These are phyloP conservation scores for Ramicandelaber brevisporus DNA, from an alignment of 192 early-diverging fungal genomes.

Conservation along the genomic window DNA sequence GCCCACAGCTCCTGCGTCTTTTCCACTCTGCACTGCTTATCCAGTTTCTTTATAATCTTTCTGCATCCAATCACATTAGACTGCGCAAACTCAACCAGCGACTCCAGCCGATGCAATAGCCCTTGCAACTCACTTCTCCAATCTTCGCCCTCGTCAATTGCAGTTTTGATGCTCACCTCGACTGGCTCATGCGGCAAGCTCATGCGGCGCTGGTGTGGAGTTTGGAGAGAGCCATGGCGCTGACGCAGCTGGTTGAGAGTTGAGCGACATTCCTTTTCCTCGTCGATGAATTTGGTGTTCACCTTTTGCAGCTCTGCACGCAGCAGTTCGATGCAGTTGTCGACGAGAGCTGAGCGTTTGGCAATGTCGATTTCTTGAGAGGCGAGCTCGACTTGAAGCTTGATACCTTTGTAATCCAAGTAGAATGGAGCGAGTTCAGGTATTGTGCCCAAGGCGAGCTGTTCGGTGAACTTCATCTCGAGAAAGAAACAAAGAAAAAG, in stretches of 20 bases:
- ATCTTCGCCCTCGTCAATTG: constrained; percentile 10
- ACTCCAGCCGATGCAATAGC: background rate
- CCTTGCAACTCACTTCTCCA: constrained; percentile 4
- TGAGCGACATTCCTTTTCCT: no score
- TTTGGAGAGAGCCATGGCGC: no score
- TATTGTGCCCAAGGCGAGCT: constrained; percentile 20
- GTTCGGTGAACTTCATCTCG: constrained; percentile 28
- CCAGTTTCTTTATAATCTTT: constrained; percentile 37
- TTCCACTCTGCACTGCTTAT: constrained; percentile 11
- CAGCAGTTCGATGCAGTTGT: no score
- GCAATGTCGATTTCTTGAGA: no score
- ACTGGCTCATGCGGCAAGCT: no score
- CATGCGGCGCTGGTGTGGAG: no score
- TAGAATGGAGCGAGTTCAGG: constrained; percentile 23
- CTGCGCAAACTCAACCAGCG: constrained; percentile 20
- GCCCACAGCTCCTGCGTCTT: constrained; percentile 23
- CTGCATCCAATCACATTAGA: constrained; percentile 31
- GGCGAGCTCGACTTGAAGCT: no score
- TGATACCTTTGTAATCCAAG: constrained; percentile 22
- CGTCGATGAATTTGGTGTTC: no score
- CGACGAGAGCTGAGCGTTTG: no score
- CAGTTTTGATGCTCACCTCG: no score
- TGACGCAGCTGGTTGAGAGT: no score
- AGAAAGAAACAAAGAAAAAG: constrained; percentile 1
- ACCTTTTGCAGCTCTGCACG: no score